Conservation (phyloP, 345 rosid genomes). For the Camelina sativa region DNA sequence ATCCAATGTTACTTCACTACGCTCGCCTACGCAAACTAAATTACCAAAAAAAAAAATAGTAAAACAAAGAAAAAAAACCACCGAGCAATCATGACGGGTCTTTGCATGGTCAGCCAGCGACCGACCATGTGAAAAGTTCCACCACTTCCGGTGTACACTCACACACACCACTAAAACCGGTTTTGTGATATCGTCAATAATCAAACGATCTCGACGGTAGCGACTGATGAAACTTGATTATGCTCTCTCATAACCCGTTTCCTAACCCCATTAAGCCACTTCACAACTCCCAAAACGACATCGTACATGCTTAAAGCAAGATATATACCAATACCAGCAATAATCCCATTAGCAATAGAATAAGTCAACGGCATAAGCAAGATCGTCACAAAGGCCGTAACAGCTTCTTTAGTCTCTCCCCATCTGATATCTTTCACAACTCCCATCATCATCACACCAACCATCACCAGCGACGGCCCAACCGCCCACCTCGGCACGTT, state of each 20-base stretch:
- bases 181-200: not conserved
- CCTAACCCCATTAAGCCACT: conserved; percentile 54
- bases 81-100: conserved; percentile 31
- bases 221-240: conserved; percentile 73
- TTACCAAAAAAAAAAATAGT: not conserved
- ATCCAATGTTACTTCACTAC: conserved; percentile 41
- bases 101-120: conserved; percentile 30
- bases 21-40: conserved; percentile 26
- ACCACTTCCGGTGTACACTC: conserved; percentile 14
- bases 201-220: conserved; percentile 47
- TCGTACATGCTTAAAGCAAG: conserved; percentile 70
- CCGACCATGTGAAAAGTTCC: conserved; percentile 34
- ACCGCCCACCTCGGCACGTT: conserved; percentile 95
- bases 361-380: conserved; percentile 85
- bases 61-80: conserved; percentile 5
- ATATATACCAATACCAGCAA: conserved; percentile 74
- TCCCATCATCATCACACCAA: conserved; percentile 92
- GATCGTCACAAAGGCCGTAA: conserved; percentile 83
- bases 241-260: conserved; percentile 59
- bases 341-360: conserved; percentile 85
- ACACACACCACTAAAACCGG: conserved; percentile 21
- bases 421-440: conserved; percentile 75
- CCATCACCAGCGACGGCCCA: conserved; percentile 81
- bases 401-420: conserved; percentile 70
- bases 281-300: conserved; percentile 29